A percentile compares a stretch with the other conserved stretches of the same genome.
These are phyloP conservation scores for Chlamydomonas applanata DNA, from an alignment of 139 green algal genomes.

Conservation along the genomic window DNA sequence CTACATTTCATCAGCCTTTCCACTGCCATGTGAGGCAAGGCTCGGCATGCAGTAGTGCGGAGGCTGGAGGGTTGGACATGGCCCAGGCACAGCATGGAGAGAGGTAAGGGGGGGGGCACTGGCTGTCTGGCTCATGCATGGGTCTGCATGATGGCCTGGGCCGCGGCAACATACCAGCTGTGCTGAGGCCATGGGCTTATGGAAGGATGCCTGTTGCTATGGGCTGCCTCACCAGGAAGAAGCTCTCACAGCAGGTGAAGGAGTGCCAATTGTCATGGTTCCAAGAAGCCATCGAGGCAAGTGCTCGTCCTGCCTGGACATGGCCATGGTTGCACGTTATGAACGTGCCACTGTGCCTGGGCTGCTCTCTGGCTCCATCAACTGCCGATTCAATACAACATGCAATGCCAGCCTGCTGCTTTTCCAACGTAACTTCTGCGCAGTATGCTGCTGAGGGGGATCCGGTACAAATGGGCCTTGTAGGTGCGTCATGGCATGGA, in stretches of 20 bases:
- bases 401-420: no score
- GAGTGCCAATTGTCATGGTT: slow-evolving; percentile 24
- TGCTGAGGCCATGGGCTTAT: neutral
- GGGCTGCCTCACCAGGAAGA: neutral
- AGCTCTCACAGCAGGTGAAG: neutral
- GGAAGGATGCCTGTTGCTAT: neutral
- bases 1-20: no score
- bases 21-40: no score
- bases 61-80: no score
- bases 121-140: no score
- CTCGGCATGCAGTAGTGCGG: no score
- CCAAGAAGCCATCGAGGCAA: slow-evolving; percentile 19
- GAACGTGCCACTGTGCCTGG: no score
- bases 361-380: neutral
- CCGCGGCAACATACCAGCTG: neutral
- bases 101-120: no score
- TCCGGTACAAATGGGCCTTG: slow-evolving; percentile 6
- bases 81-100: no score
- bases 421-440: neutral
- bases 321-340: no score
- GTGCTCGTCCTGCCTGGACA: no score
- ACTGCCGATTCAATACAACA: neutral
- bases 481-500: neutral
- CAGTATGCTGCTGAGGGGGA: slow-evolving; percentile 6
- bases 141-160: no score